Evolutionary conservation across 1,139 yeast genomes (phyloP).

Genomic region (Kurtzmaniella quercitrusa): DNA sequence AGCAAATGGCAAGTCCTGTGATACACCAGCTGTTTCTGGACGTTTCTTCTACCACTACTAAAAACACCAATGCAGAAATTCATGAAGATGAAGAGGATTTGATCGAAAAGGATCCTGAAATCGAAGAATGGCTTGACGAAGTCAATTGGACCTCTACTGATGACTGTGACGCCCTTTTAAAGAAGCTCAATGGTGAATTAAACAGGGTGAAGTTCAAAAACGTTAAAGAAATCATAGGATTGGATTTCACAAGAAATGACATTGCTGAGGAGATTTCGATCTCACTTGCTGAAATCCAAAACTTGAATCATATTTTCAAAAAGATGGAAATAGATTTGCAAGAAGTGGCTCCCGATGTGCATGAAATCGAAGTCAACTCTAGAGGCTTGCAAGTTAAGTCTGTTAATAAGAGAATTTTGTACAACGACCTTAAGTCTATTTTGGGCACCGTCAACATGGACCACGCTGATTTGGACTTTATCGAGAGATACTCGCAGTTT

Average conservation of each 20-base stretch:
- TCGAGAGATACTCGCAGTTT: slow-evolving; percentile 49
- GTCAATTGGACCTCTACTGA: slow-evolving; percentile 70
- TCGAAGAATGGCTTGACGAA: slow-evolving; percentile 71
- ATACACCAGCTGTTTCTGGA: background rate
- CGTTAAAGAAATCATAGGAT: slow-evolving; percentile 34
- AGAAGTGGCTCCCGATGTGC: slow-evolving; percentile 57
- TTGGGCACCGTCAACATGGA: slow-evolving; percentile 67
- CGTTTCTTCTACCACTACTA: background rate
- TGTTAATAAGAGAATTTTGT: slow-evolving; percentile 71
- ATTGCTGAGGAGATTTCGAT: slow-evolving; percentile 31
- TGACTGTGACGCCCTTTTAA: slow-evolving; percentile 52
- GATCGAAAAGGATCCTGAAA: slow-evolving; percentile 40
- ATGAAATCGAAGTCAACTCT: slow-evolving; percentile 68
- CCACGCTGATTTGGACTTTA: slow-evolving; percentile 45
- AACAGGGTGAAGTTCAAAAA: slow-evolving; percentile 34
- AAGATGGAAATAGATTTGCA: slow-evolving; percentile 41
- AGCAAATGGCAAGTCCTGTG: background rate
- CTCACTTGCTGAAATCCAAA: slow-evolving; percentile 62
- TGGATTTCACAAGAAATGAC: slow-evolving; percentile 35
- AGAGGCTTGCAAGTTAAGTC: slow-evolving; percentile 83
- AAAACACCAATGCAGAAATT: background rate
- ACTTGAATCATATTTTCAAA: slow-evolving; percentile 48
- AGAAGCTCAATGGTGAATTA: slow-evolving; percentile 50
- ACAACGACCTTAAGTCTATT: slow-evolving; percentile 64
- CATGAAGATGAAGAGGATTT: slow-evolving; percentile 9